Conservation (phyloP, 768 basidiomycete species). For the Rhodotorula babjevae region DNA sequence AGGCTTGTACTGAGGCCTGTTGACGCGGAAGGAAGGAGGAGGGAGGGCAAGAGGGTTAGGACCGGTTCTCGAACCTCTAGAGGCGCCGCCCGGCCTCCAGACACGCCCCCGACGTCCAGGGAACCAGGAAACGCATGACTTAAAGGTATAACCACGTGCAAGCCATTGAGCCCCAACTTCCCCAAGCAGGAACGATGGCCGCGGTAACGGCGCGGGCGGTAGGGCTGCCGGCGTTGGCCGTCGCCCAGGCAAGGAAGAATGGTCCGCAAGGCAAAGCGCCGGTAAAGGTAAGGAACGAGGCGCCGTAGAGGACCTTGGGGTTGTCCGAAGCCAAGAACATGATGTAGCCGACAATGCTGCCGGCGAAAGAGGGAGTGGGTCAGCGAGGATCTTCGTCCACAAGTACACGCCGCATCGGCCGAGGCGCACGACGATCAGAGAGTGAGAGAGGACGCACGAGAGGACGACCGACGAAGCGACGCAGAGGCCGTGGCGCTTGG, state of each 20-base stretch:
- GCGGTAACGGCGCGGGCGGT: conserved; percentile 23
- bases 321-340: conserved; percentile 23
- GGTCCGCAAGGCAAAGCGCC: conserved; percentile 33
- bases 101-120: background rate
- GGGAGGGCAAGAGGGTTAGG: background rate
- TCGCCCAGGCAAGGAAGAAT: conserved; percentile 35
- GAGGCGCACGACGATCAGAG: too few relatives aligned
- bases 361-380: too few relatives aligned
- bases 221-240: conserved; percentile 15
- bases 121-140: background rate
- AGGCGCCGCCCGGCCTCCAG: too few relatives aligned
- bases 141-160: conserved; percentile 28
- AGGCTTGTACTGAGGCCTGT: background rate
- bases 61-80: too few relatives aligned
- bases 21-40: too few relatives aligned
- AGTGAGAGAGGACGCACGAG: conserved; percentile 4
- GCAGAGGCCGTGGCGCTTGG: conserved; percentile 56
- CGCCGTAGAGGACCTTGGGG: conserved; percentile 34
- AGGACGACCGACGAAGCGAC: conserved; percentile 34
- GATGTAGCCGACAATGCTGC: conserved; percentile 23
- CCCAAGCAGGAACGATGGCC: conserved; percentile 24
- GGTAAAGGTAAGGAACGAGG: conserved; percentile 39
- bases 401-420: too few relatives aligned
- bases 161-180: conserved; percentile 17
- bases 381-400: too few relatives aligned